Evolutionary conservation across 148 eudicot genomes (phyloP).

Genomic region (Arbutus unedo): DNA sequence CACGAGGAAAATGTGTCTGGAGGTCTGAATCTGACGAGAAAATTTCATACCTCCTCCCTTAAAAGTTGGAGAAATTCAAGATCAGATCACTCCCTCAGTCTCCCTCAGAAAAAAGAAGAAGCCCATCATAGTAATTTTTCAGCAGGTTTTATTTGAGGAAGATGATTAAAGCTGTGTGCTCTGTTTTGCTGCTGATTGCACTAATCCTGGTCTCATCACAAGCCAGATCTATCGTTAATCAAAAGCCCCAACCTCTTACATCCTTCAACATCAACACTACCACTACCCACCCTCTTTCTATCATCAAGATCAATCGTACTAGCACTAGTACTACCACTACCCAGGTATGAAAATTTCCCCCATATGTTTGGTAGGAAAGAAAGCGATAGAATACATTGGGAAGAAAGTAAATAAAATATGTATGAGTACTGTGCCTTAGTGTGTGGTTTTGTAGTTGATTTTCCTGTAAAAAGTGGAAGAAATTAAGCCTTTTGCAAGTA

Average conservation of each 20-base stretch:
- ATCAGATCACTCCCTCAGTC: no score
- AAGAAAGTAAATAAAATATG: background rate
- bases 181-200: background rate
- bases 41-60: no score
- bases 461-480: background rate
- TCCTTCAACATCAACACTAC: slow-evolving; percentile 13
- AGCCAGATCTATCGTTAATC: slow-evolving; percentile 9
- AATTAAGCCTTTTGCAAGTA: background rate
- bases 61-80: no score
- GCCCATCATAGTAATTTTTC: no score
- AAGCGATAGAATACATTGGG: background rate
- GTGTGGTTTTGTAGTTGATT: background rate
- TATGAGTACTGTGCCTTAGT: no score
- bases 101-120: no score
- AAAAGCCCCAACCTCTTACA: slow-evolving; percentile 8
- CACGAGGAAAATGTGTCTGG: no score
- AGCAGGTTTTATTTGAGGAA: background rate
- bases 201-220: slow-evolving; percentile 3
- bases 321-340: background rate
- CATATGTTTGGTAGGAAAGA: background rate
- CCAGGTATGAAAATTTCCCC: background rate
- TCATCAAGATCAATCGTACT: background rate
- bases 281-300: background rate
- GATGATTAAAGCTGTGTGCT: background rate
- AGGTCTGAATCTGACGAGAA: no score